phyloP scores from a whole-genome alignment of 805 yeast genomes.

The Wickerhamomyces pijperi region DNA sequence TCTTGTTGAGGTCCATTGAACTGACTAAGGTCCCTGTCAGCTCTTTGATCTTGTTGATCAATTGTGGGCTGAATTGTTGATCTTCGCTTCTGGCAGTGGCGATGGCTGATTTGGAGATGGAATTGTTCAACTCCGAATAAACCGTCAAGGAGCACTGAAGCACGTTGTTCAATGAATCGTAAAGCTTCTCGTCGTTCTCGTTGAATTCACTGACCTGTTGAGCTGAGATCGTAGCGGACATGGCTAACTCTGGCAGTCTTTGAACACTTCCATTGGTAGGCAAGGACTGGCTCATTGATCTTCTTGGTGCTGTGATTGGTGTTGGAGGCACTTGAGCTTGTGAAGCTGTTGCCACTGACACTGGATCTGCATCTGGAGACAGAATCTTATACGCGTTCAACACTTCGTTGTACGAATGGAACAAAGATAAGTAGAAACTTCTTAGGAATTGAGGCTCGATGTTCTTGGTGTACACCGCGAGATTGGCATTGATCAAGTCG shows the following conservation, averaged over 20 bases:
- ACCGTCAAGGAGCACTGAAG: slow-evolving; percentile 66
- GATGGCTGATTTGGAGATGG: slow-evolving; percentile 54
- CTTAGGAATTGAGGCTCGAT: slow-evolving; percentile 57
- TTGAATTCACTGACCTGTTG: slow-evolving; percentile 23
- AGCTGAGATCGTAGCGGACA: slow-evolving; percentile 9
- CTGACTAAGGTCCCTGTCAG: slow-evolving; percentile 65
- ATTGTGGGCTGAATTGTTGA: slow-evolving; percentile 24
- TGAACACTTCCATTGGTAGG: not conserved
- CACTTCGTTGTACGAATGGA: slow-evolving; percentile 56
- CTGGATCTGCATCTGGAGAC: slow-evolving; percentile 8
- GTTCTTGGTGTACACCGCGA: slow-evolving; percentile 36
- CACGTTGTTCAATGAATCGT: slow-evolving; percentile 52
- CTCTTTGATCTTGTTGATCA: slow-evolving; percentile 62
- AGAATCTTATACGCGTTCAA: slow-evolving; percentile 50
- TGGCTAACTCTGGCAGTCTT: too few relatives aligned
- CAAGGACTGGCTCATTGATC: not conserved
- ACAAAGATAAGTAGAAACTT: slow-evolving; percentile 47
- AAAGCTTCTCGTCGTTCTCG: slow-evolving; percentile 57
- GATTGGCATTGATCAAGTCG: slow-evolving; percentile 34
- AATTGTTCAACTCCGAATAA: slow-evolving; percentile 59
- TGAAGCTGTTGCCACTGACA: too few relatives aligned
- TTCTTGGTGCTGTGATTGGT: too few relatives aligned
- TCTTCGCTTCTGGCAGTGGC: slow-evolving; percentile 33
- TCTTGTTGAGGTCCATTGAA: slow-evolving; percentile 74
- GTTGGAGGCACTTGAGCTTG: too few relatives aligned